These are phyloP conservation scores for Candida sanyiensis DNA, from an alignment of 805 yeast genomes.

Conservation along the genomic window DNA sequence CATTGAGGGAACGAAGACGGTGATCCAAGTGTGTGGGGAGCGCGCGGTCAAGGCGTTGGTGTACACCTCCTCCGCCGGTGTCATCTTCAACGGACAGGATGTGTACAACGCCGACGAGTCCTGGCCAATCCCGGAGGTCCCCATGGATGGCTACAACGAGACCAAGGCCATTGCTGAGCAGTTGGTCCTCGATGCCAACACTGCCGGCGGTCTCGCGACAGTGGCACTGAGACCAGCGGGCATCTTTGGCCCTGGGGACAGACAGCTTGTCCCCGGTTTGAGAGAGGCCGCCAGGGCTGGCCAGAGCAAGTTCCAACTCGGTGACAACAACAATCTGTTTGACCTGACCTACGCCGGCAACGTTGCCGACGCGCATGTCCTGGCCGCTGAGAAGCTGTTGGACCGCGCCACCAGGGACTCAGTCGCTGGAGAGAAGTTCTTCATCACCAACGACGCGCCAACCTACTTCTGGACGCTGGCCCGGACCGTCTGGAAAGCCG, in stretches of 20 bases:
- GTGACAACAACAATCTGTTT: constrained; percentile 87
- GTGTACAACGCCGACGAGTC: constrained; percentile 87
- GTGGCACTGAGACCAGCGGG: constrained; percentile 96
- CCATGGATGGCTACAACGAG: constrained; percentile 96
- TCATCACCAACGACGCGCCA: constrained; percentile 91
- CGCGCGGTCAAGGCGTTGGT: constrained; percentile 58
- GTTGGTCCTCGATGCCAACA: constrained; percentile 70
- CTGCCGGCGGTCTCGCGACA: constrained; percentile 54
- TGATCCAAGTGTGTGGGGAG: constrained; percentile 57
- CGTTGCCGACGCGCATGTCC: constrained; percentile 93
- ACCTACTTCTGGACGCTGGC: constrained; percentile 96
- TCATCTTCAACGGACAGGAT: constrained; percentile 92
- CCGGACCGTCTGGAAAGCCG: constrained; percentile 95
- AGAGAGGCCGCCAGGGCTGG: constrained; percentile 77
- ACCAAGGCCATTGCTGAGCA: constrained; percentile 91
- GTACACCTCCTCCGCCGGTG: constrained; percentile 97
- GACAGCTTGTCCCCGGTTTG: constrained; percentile 92
- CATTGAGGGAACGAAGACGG: constrained; percentile 78
- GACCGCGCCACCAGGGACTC: constrained; percentile 34
- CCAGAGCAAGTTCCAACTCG: constrained; percentile 88
- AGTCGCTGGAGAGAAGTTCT: constrained; percentile 83
- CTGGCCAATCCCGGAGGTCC: constrained; percentile 86
- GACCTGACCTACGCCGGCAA: constrained; percentile 99
- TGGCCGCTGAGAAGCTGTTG: constrained; percentile 77
- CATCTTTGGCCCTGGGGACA: constrained; percentile 97